phyloP scores from a whole-genome alignment of 768 basidiomycete species.

The Melanogaster broomeanus region DNA sequence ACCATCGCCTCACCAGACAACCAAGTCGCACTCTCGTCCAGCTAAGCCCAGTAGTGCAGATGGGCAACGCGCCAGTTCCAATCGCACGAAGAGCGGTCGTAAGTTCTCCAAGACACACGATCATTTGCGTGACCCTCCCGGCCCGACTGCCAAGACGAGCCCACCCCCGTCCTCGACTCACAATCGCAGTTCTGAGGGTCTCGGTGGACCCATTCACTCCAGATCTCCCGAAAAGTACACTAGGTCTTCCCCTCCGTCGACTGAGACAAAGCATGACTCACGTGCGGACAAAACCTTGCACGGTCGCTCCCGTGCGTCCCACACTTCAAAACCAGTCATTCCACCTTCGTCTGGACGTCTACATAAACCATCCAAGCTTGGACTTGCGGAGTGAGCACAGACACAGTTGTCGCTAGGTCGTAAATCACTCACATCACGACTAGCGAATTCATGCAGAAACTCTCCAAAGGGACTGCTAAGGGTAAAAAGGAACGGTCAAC shows the following conservation, averaged over 20 bases:
- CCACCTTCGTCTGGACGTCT: slow-evolving; percentile 26
- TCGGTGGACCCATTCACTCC: slow-evolving; percentile 7
- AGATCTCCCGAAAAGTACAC: slow-evolving; percentile 14
- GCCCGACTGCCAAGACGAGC: slow-evolving; percentile 11
- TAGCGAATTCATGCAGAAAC: slow-evolving; percentile 31
- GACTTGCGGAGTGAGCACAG: slow-evolving; percentile 29
- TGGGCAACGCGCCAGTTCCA: slow-evolving; percentile 16
- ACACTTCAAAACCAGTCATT: slow-evolving; percentile 27
- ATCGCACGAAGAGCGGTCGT: slow-evolving; percentile 17
- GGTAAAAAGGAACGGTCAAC: slow-evolving; percentile 2
- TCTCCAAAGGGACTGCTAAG: slow-evolving; percentile 20
- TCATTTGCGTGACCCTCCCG: slow-evolving; percentile 18
- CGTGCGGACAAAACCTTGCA: slow-evolving; percentile 14
- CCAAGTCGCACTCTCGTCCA: slow-evolving; percentile 14
- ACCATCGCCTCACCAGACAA: slow-evolving; percentile 13
- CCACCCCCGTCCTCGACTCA: slow-evolving; percentile 9
- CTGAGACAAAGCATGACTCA: slow-evolving; percentile 2
- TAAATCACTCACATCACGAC: slow-evolving; percentile 8
- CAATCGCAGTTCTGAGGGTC: slow-evolving; percentile 12
- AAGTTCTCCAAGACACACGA: slow-evolving; percentile 23
- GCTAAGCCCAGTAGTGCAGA: slow-evolving; percentile 11
- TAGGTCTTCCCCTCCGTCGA: slow-evolving; percentile 1
- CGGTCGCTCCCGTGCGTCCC: slow-evolving; percentile 13
- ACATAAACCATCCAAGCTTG: slow-evolving; percentile 22
- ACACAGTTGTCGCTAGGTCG: not conserved